phyloP scores from a whole-genome alignment of 2,329 filamentous ascomycete species.

The Penicillium sp. region DNA sequence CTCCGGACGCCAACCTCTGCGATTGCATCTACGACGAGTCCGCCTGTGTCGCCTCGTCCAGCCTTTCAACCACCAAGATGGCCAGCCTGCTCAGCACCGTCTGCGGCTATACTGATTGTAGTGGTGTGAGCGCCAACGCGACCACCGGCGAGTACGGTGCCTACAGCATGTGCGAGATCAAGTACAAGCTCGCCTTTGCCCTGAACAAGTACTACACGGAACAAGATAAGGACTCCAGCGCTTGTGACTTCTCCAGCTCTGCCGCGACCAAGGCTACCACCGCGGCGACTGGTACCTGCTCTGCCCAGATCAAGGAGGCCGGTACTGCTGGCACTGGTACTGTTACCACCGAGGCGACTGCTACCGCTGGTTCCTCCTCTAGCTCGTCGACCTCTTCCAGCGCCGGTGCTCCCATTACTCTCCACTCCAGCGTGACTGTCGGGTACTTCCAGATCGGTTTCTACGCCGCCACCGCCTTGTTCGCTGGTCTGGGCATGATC shows the following conservation, averaged over 20 bases:
- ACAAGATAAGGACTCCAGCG: constrained; percentile 42
- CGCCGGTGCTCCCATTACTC: constrained; percentile 25
- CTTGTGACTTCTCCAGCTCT: constrained; percentile 49
- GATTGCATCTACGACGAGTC: constrained; percentile 77
- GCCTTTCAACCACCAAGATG: constrained; percentile 28
- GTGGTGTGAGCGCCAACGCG: constrained; percentile 44
- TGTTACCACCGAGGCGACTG: constrained; percentile 42
- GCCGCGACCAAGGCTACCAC: constrained; percentile 43
- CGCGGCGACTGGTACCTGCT: constrained; percentile 44
- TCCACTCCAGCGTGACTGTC: constrained; percentile 35
- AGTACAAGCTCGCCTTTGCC: constrained; percentile 49
- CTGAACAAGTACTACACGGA: constrained; percentile 51
- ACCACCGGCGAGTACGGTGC: constrained; percentile 50
- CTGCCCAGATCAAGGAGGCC: constrained; percentile 44
- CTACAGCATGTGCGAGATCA: constrained; percentile 51
- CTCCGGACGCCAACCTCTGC: constrained; percentile 76
- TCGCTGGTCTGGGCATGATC: constrained; percentile 47
- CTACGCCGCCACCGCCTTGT: constrained; percentile 39
- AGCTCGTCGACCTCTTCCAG: constrained; percentile 30
- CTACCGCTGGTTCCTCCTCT: constrained; percentile 29
- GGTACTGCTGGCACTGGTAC: constrained; percentile 45
- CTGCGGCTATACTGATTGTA: constrained; percentile 47
- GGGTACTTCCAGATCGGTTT: constrained; percentile 40
- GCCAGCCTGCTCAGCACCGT: constrained; percentile 63
- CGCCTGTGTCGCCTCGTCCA: constrained; percentile 65